Evolutionary conservation across 2,329 filamentous ascomycete species (phyloP), one percentile per base, ranked within the genome.

Genomic region (Myriangium duriaei): DNA sequence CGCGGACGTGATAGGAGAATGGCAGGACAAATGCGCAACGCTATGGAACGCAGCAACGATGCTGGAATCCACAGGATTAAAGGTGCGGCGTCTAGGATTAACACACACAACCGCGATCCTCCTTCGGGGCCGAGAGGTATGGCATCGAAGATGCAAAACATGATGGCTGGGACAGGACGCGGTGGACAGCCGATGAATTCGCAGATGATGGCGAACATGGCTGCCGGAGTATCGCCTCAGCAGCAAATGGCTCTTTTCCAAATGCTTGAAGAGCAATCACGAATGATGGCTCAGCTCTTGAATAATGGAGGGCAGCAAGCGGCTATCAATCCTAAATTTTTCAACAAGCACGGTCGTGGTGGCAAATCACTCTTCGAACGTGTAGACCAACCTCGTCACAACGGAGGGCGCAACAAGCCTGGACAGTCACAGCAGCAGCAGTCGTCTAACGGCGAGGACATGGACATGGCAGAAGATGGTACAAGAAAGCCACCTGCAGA

Each of bases 11-110:
- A 82, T 42, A 86, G 85, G 57, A 76, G 84, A 44, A 77, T 95
- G 68, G 69, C 95, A 40, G 84, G 85, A 34, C 85, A 95, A 49
- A 47, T 56, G 48, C 53, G 55, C 39, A 83, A 83, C 52, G 76
- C 78, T 11, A 78, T 94, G 74, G 84, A 92, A 51, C 78, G 88
- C 45, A 68, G 71, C 24, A 67, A 68, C 48, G 86, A 94, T 49
- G 70, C 71, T n/a, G 72, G 50, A 11, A 71, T 94, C 42, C 87
- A 92, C 58, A 80, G 84, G 39, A 79, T 91, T 31, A 81, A 81
- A 52, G 64, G 65, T 37, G 73, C 74, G 29, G 74, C 74, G 47
- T 73, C 69, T 40, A 74, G 88, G 43, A 85, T 96, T 59, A 87
- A 86, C 56, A 72, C 78, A 10, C 84, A 93, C 45, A 64, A 64